Base-by-base conservation (phyloP, 2,329 filamentous ascomycete species). In the Fusarium coffeatum region DNA sequence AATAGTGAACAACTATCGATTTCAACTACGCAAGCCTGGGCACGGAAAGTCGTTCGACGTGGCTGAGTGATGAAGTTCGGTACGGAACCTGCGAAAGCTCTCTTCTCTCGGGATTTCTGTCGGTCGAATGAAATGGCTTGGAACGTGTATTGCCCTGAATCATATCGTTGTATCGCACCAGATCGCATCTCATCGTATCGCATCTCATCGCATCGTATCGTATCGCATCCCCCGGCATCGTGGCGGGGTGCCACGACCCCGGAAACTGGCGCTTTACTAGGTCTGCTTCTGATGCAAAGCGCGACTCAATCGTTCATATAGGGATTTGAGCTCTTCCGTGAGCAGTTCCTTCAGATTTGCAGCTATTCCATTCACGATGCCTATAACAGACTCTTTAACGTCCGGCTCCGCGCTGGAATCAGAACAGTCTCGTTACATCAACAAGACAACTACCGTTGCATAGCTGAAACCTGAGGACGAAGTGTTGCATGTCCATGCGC, bases 191-290 rank as follows among this genome's bases (percentile, higher is more conserved):
- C 30, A 64, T 63, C 60, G 45, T 27, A 65, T 64, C 59, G 41
- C 46, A 74, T 74, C 71, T 45, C 64, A 71, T 72, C 69, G 50
- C 56, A 73, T 73, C 69, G 48, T 59, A 72, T 72, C 71, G 51
- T 54, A 74, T 73, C 70, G 59, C 64, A 74, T 75, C 69, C 55
- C 63, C 60, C 56, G 66, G 56, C 50, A 73, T 67, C 62, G 58
- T 67, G 51, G 65, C 54, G 61, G 55, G 54, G 28, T 59, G 50
- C 50, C 50, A 60, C 68, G 49, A 59, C 66, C 57, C 59, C 51
- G 48, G 69, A 49, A 63, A 57, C 67, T 63, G 59, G 53, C 56
- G 57, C 65, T 62, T 63, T 64, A 46, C 69, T 61, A 59, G 49
- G 32, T 23, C 57, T 41, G 65, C 59, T 63, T 61, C 68, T 72